Percentiles rank a stretch among this genome's conserved stretches.
Evolutionary conservation across 2,329 filamentous ascomycete genomes (phyloP).

Genomic region (Arachnomyces sp.): DNA sequence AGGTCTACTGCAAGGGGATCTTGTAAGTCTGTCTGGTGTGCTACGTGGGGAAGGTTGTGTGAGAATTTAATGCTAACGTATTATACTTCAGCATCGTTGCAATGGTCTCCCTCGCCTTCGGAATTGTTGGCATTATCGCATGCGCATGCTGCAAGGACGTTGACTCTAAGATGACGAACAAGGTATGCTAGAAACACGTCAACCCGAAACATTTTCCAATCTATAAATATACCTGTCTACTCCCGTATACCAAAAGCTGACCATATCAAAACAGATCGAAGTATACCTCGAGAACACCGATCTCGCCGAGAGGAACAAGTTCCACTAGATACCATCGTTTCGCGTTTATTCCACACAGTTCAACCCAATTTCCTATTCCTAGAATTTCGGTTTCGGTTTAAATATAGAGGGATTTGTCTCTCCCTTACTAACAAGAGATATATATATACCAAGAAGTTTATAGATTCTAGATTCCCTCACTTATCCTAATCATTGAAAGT

Average conservation of each 20-base stretch:
- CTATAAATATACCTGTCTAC: neutral
- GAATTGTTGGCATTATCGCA: slow-evolving; percentile 22
- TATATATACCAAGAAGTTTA: too few species aligned
- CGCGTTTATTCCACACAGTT: too few species aligned
- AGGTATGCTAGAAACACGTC: slow-evolving; percentile 15
- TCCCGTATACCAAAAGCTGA: neutral
- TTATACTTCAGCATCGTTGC: slow-evolving; percentile 17
- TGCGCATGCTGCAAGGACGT: slow-evolving; percentile 24
- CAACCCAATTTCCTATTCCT: too few species aligned
- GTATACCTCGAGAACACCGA: slow-evolving; percentile 3
- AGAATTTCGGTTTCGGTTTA: too few species aligned
- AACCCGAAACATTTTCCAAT: neutral
- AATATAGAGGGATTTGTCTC: too few species aligned
- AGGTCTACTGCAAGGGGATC: slow-evolving; percentile 20
- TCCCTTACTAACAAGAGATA: too few species aligned
- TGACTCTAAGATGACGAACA: slow-evolving; percentile 27
- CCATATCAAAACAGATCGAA: slow-evolving; percentile 1
- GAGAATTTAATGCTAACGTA: neutral
- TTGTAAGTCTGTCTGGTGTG: slow-evolving; percentile 14
- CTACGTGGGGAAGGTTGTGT: too few species aligned
- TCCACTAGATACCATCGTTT: neutral
- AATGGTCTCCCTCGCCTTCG: slow-evolving; percentile 24
- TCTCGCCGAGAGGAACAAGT: slow-evolving; percentile 2
- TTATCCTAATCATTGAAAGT: too few species aligned
- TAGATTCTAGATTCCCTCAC: too few species aligned